Base-by-base conservation (phyloP, 129 eudicot species). In the Flaveria bidentis region DNA sequence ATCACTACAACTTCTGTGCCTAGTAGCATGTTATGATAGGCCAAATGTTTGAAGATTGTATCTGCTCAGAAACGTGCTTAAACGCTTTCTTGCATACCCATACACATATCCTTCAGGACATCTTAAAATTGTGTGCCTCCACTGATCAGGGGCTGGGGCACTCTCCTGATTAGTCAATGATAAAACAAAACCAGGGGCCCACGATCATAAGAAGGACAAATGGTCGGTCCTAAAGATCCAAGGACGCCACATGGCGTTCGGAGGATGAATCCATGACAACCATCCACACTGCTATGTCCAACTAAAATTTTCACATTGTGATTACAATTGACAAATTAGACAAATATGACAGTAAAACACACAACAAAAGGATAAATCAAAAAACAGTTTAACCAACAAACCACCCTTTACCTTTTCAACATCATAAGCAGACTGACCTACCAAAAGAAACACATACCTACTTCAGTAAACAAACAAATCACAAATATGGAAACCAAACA, bases 381-480 rank as follows among this genome's bases (percentile, higher is more conserved):
- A 22, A 39, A 63, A 9, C 33, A 67, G 49, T 39, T 30, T 13
- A 63, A 18, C 26, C 22, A 41, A 64, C 62, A 18, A 69, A 80
- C 68, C 67, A 47, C 10, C 20, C 77, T 46, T 85, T 73, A 91
- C 99, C 96, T 89, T 89, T 74, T 95, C 91, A 79, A 95, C 88
- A 80, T 89, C 87, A 86, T 87, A 85, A 72, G 86, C 88, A 75
- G 91, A 86, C 61, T 82, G 88, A 86, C 97, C 99, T 95, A 93
- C 82, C 83, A 88, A 81, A 84, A 77, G 71, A 64, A 82, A 80
- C 67, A 45, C 26, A 67, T 9, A 45, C 17, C 41, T 45, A 44
- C 69, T 80, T 73, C 58, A 80, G 49, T 53, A 42, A 33, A 50
- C 26, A 63, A 53, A 45, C 11, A 39, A 44, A 5, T 20, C 72